Conservation (phyloP, 1,284 basidiomycete genomes). For the Polyporus tsugae region DNA sequence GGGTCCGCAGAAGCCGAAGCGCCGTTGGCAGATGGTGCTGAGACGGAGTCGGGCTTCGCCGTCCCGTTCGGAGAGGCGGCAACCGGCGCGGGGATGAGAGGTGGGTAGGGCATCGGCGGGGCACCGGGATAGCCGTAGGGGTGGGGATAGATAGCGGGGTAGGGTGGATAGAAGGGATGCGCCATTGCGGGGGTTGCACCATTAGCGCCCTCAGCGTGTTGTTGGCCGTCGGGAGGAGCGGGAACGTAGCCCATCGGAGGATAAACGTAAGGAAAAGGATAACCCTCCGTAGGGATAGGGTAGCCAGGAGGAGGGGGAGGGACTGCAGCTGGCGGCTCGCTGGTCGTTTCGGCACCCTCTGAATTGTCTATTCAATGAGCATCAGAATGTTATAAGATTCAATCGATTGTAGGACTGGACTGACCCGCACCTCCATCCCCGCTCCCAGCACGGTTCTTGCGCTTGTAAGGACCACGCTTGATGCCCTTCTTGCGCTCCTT, state of each 20-base stretch:
- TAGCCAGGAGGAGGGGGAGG: slow-evolving; percentile 44
- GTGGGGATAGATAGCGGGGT: slow-evolving; percentile 29
- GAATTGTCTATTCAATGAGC: background rate
- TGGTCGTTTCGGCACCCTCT: background rate
- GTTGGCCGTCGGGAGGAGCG: slow-evolving; percentile 51
- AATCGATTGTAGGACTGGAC: slow-evolving; percentile 13
- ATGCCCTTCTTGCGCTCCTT: slow-evolving; percentile 89
- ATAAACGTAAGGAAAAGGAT: slow-evolving; percentile 64
- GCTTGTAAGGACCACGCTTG: slow-evolving; percentile 88
- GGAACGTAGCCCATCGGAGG: slow-evolving; percentile 37
- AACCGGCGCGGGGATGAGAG: slow-evolving; percentile 30
- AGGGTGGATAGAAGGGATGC: slow-evolving; percentile 42
- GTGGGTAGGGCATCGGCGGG: slow-evolving; percentile 38
- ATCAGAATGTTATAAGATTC: slow-evolving; percentile 38
- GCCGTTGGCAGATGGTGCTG: slow-evolving; percentile 31
- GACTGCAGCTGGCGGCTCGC: slow-evolving; percentile 36
- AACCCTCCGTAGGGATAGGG: slow-evolving; percentile 59
- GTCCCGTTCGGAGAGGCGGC: slow-evolving; percentile 25
- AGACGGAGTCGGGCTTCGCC: slow-evolving; percentile 31
- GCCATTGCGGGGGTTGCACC: slow-evolving; percentile 39
- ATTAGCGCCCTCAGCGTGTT: slow-evolving; percentile 35
- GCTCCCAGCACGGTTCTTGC: slow-evolving; percentile 61
- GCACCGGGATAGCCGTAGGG: slow-evolving; percentile 38
- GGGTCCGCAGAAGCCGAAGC: slow-evolving; percentile 26
- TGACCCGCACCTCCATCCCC: slow-evolving; percentile 30